Percentiles rank a stretch among this genome's conserved stretches.
Evolutionary conservation across 2,329 filamentous ascomycete species (phyloP).

Genomic region (Arthroderma sp.): DNA sequence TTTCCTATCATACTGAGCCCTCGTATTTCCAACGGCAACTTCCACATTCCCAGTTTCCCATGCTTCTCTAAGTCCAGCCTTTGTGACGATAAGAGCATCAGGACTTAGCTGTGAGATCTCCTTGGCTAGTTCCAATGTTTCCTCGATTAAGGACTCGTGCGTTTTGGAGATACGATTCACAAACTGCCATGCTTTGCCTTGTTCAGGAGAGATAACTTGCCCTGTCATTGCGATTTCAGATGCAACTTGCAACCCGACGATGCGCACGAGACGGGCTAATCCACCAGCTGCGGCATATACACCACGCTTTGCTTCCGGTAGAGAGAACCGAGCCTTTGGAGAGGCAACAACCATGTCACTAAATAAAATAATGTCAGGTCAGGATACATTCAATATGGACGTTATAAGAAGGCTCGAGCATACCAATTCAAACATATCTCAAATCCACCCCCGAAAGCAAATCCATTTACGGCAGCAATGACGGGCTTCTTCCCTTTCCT

Average conservation of each 20-base stretch:
- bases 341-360: slow-evolving; percentile 57
- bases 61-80: slow-evolving; percentile 55
- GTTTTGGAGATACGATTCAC: slow-evolving; percentile 53
- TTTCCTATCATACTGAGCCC: slow-evolving; percentile 67
- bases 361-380: slow-evolving; percentile 39
- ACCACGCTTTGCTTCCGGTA: slow-evolving; percentile 60
- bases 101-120: slow-evolving; percentile 54
- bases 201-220: slow-evolving; percentile 44
- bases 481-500: slow-evolving; percentile 57
- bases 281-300: slow-evolving; percentile 61
- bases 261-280: slow-evolving; percentile 53
- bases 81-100: slow-evolving; percentile 59
- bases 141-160: slow-evolving; percentile 67
- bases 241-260: slow-evolving; percentile 56
- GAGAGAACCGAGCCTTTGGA: slow-evolving; percentile 47
- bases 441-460: slow-evolving; percentile 63
- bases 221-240: slow-evolving; percentile 61
- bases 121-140: slow-evolving; percentile 50
- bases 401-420: slow-evolving; percentile 7
- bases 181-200: slow-evolving; percentile 52
- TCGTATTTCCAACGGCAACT: slow-evolving; percentile 65
- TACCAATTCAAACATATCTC: slow-evolving; percentile 85
- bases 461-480: slow-evolving; percentile 65
- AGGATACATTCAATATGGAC: neutral
- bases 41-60: slow-evolving; percentile 57